phyloP scores from a whole-genome alignment of 108 stramenopile species.

The Bacterosira constricta region DNA sequence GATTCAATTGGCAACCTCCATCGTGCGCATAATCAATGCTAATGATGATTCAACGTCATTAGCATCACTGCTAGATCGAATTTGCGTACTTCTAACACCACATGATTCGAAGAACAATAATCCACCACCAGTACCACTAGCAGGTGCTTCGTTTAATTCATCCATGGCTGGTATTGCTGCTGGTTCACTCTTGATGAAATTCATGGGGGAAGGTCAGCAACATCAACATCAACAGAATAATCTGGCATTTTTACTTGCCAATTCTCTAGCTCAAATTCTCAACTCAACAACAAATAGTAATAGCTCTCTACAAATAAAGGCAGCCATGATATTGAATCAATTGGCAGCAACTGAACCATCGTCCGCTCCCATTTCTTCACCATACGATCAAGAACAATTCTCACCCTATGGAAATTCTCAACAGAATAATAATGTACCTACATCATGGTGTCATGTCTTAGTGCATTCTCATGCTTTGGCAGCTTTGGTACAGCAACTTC shows the following conservation, averaged over 20 bases:
- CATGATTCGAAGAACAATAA: neutral
- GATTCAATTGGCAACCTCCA: neutral
- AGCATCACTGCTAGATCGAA: conserved; percentile 3
- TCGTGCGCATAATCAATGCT: too few species aligned
- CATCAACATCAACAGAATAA: neutral
- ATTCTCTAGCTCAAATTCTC: conserved; percentile 14
- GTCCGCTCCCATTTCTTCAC: conserved; percentile 13
- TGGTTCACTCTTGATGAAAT: conserved; percentile 23
- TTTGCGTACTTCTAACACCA: conserved; percentile 16
- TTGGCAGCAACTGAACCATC: conserved; percentile 40
- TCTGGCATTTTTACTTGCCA: conserved; percentile 17
- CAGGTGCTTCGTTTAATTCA: conserved; percentile 23
- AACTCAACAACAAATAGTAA: neutral
- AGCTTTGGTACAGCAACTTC: conserved; percentile 6
- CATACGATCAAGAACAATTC: conserved; percentile 22
- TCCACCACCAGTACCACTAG: neutral
- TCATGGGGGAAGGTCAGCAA: neutral
- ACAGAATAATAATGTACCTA: neutral
- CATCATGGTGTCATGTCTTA: conserved; percentile 31
- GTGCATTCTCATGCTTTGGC: conserved; percentile 14
- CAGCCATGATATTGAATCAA: conserved; percentile 30
- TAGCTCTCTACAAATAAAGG: conserved; percentile 12
- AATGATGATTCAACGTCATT: neutral
- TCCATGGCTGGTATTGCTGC: conserved; percentile 27
- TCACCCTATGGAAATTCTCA: conserved; percentile 18